phyloP scores from a whole-genome alignment of 192 early-diverging fungal genomes.

The Linderina pennispora region DNA sequence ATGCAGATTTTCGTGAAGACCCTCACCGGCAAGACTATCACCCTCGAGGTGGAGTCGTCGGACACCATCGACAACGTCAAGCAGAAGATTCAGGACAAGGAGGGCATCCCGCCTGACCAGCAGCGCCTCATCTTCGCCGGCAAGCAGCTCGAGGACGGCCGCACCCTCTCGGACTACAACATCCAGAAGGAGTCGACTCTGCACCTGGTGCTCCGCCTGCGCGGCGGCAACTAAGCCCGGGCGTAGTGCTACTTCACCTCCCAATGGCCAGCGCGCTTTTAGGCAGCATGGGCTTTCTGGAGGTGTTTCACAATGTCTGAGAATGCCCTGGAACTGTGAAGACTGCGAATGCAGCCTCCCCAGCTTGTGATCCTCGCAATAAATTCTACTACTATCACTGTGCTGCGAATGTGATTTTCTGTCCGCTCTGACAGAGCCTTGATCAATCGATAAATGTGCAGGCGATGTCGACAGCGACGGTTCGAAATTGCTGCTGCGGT shows the following conservation, averaged over 20 bases:
- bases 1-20: conserved; percentile 54
- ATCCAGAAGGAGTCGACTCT: conserved; percentile 73
- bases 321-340: no score
- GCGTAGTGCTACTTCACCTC: neutral
- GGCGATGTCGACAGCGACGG: no score
- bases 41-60: conserved; percentile 66
- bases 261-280: neutral
- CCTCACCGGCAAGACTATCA: conserved; percentile 86
- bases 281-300: no score
- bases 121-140: neutral
- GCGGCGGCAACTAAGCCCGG: conserved; percentile 59
- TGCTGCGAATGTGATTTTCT: no score
- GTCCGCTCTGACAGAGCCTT: no score
- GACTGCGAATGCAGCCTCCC: no score
- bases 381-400: no score
- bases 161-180: conserved; percentile 63
- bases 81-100: conserved; percentile 73
- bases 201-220: conserved; percentile 65
- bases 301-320: no score
- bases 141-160: neutral
- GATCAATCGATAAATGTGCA: no score
- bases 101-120: conserved; percentile 74
- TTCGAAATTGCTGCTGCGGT: no score
- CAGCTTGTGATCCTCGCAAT: no score
- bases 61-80: conserved; percentile 74